Percentiles rank a stretch among this genome's conserved stretches.
Conservation (phyloP, 495 filamentous ascomycete species). For the Talaromyces thailandensis region DNA sequence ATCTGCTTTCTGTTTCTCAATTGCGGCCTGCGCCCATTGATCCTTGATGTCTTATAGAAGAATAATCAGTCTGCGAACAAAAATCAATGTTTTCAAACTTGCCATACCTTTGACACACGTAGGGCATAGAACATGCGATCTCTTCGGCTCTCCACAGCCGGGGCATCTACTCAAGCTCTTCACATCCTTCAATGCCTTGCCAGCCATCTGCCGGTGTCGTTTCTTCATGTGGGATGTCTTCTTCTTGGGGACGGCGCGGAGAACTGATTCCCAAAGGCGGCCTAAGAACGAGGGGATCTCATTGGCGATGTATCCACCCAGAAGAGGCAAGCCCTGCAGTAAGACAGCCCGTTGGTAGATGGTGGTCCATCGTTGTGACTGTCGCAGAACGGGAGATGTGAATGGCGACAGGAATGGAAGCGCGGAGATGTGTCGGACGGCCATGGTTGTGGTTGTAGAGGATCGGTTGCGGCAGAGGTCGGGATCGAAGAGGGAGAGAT, state of each 20-base stretch:
- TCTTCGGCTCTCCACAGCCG: conserved; percentile 78
- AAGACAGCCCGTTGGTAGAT: conserved; percentile 34
- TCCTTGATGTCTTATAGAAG: conserved; percentile 21
- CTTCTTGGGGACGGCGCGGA: conserved; percentile 94
- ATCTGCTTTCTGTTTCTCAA: neutral
- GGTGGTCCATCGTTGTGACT: conserved; percentile 24
- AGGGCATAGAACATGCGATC: conserved; percentile 78
- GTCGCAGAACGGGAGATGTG: conserved; percentile 27
- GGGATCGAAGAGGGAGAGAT: neutral
- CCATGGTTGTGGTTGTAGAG: neutral
- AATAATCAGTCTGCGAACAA: neutral
- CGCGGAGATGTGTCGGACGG: conserved; percentile 12
- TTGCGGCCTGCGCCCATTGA: conserved; percentile 16
- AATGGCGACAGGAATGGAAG: conserved; percentile 15
- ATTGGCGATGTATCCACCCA: conserved; percentile 33
- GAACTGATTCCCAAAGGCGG: conserved; percentile 84
- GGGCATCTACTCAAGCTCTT: conserved; percentile 78
- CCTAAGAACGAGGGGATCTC: conserved; percentile 52
- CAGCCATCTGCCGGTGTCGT: conserved; percentile 84
- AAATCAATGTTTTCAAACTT: neutral
- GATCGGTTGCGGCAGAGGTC: neutral
- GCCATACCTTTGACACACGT: conserved; percentile 64
- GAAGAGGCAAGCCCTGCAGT: conserved; percentile 40
- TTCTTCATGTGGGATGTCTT: conserved; percentile 98
- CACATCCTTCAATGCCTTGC: conserved; percentile 87